phyloP scores from a whole-genome alignment of 2,329 filamentous ascomycete species.

The Arthrobotrys sphaeroides region DNA sequence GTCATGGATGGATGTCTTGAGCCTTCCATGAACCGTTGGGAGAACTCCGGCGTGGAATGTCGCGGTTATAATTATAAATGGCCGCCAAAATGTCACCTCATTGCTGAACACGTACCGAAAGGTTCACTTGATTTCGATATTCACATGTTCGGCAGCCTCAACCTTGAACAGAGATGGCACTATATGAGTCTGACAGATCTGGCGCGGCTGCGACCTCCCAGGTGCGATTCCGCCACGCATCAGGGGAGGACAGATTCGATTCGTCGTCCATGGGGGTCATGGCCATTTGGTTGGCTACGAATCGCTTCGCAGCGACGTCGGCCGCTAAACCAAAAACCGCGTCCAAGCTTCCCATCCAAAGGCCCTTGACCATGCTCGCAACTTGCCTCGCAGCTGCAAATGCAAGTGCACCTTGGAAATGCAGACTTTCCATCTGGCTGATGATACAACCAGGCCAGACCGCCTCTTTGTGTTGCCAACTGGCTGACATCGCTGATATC shows the following conservation, averaged over 20 bases:
- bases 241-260: constrained; percentile 31
- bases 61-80: neutral
- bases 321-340: constrained; percentile 22
- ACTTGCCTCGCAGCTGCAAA: constrained; percentile 6
- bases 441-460: constrained; percentile 10
- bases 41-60: neutral
- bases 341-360: constrained; percentile 16
- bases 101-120: constrained; percentile 3
- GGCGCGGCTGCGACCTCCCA: constrained; percentile 11
- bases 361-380: constrained; percentile 10
- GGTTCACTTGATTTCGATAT: constrained; percentile 3
- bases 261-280: constrained; percentile 41
- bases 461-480: constrained; percentile 7
- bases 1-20: constrained; percentile 7
- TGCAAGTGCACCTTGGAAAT: neutral
- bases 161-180: neutral
- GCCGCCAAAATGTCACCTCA: constrained; percentile 4
- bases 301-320: constrained; percentile 33
- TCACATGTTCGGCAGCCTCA: constrained; percentile 19
- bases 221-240: constrained; percentile 5
- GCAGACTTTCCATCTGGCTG: constrained; percentile 11
- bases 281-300: constrained; percentile 32
- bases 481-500: constrained; percentile 3
- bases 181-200: constrained; percentile 7
- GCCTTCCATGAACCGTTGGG: neutral